Evolutionary conservation across 1,139 yeast species (phyloP), one percentile per base, ranked within the genome.

Genomic region (Saccharomycopsis crataegensis): DNA sequence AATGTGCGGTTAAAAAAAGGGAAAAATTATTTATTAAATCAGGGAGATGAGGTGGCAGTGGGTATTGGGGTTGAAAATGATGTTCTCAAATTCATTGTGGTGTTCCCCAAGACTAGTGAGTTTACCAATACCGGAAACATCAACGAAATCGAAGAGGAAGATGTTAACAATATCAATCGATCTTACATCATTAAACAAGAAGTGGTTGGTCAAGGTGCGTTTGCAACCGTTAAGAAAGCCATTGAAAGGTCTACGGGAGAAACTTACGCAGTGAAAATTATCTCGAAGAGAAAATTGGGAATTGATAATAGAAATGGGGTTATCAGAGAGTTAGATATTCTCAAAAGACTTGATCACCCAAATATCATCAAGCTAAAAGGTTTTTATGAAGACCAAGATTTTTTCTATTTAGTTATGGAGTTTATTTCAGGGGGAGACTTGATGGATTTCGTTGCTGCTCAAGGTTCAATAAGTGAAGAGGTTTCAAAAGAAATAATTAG

Each of bases 401-500:
- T 79, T 62, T 88, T 88, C 67, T 93, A 88, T 65, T 74, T 93
- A 59, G 91, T 93, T 4, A 91, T 93, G 97, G 99, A 93, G 65
- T 85, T 84, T 62, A 94, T 93, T 17, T 84, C 95, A 0, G 97
- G 97, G 8, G 99, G 99, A n/a, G 99, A 93, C 67, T 72, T 93
- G 57, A 93, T 93, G 99, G 98, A 72, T 69, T 90, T 88, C 70
- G 95, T 91, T 1, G 93, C 95, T 0, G 88, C 91, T 2, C 86
- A 87, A 67, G 97, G 97, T 1, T 81, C 94, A 4, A 86, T 91
- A 42, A 90, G 94, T 17, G 99, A 91, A 67, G 90, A 82, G 52
- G 95, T 96, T 2, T 86, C 93, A 5, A 82, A 86, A 60, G 96
- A 87, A 55, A 87, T 93, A 22, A 78, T 95, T 1, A 79, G 80